Base-by-base conservation (phyloP, 208 protist genomes). In the Blastocrithidia nonstop region DNA sequence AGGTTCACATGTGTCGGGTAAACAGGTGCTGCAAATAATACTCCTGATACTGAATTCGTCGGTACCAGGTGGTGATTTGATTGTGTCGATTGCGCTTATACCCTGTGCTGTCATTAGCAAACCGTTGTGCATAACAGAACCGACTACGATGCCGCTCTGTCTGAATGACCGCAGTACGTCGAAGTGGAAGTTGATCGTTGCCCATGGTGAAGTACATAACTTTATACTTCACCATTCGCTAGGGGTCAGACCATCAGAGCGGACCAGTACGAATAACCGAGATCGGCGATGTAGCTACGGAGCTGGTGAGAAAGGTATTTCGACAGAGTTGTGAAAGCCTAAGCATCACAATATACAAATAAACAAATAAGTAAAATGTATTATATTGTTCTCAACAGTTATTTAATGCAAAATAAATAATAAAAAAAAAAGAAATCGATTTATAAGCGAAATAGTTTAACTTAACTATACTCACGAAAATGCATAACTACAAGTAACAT, bases 41-140 rank as follows among this genome's bases (percentile, higher is more conserved):
- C 59, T 92, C 83, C 66, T 92, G 83, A 57, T 92, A 92, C 59
- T 88, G 78, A 50, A 88, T 88, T 27, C 83, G 74, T 19, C 77
- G 66, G 49, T 92, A 84, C 83, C 83, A 92, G 37, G 79, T 87
- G 19, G 55, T 70, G 31, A 92, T 36, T 64, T 92, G 83, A 26
- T 66, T 66, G 17, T 61, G 54, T 20, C 83, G 70, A 0, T 72
- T 67, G 15, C 76, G 74, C 46, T 87, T 87, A 71, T 84, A 92
- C 6, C 83, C 83, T 15, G 83, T 92, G 25, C 76, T 54, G 52
- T 92, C 83, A 37, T 74, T 74, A 15, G 68, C 62, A 41, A 68
- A 64, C 39, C 66, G 57, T 9, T 68, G 54, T 5, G 71, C 76
- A 54, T 73, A 78, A 61, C 76, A 86, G 78, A 88, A 88, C 51